phyloP scores from a whole-genome alignment of 2,329 filamentous ascomycete genomes.

The Calonectria pteridis region DNA sequence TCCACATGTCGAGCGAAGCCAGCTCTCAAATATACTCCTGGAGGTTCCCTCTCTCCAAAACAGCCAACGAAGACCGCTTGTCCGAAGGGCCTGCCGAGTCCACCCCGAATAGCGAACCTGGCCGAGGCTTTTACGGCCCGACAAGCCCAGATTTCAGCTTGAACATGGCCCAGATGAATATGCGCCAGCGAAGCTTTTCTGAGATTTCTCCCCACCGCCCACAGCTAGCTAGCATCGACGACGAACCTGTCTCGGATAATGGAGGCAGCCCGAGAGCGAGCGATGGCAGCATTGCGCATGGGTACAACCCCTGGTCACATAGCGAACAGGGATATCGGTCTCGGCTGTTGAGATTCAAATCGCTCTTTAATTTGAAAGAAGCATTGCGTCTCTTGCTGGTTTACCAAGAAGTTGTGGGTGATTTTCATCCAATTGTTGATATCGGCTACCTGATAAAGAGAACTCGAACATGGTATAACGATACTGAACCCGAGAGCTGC shows the following conservation, averaged over 20 bases:
- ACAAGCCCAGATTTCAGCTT: slow-evolving; percentile 45
- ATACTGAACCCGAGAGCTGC: background rate
- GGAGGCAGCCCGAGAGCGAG: background rate
- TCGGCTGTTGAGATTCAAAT: background rate
- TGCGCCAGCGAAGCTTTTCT: slow-evolving; percentile 21
- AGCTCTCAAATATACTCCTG: background rate
- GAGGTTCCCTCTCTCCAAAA: background rate
- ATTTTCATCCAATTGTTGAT: background rate
- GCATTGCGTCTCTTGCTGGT: background rate
- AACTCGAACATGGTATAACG: background rate
- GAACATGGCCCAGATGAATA: slow-evolving; percentile 39
- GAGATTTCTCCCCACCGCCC: background rate
- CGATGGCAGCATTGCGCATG: background rate
- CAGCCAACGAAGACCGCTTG: background rate
- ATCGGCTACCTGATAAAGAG: background rate
- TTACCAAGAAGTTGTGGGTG: slow-evolving; percentile 5
- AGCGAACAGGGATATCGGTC: background rate
- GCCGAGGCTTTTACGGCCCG: slow-evolving; percentile 40
- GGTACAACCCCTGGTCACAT: background rate
- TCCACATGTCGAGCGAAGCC: background rate
- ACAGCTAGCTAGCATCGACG: slow-evolving; percentile 2
- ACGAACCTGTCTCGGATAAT: background rate
- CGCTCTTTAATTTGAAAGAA: background rate
- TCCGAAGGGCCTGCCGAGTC: background rate
- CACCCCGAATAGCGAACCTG: slow-evolving; percentile 1